Base-by-base conservation (phyloP, 441 rosid genomes). In the Arabidopsis lyrata region DNA sequence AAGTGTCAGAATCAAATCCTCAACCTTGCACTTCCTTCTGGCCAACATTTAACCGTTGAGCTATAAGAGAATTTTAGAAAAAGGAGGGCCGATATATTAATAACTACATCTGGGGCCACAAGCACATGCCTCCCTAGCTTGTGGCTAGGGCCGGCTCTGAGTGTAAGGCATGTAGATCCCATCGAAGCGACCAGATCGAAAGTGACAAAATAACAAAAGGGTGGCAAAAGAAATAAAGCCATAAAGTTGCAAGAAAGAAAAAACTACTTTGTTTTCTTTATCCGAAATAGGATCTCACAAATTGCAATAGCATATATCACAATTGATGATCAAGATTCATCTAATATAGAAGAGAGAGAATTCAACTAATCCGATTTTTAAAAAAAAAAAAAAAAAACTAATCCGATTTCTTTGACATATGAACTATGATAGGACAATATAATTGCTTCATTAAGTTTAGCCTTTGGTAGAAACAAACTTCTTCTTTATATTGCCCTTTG, bases 101-200 rank as follows among this genome's bases (percentile, higher is more conserved):
- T n/a, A n/a, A n/a, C n/a, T n/a, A n/a, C n/a, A n/a, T n/a, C n/a
- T n/a, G n/a, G n/a, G n/a, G n/a, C n/a, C n/a, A n/a, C n/a, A n/a
- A n/a, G n/a, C n/a, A n/a, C n/a, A n/a, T n/a, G n/a, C n/a, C n/a
- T n/a, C n/a, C n/a, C n/a, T n/a, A n/a, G n/a, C n/a, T n/a, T n/a
- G n/a, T n/a, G n/a, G n/a, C n/a, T n/a, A n/a, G n/a, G n/a, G n/a
- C n/a, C n/a, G n/a, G n/a, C n/a, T n/a, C n/a, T n/a, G n/a, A 52
- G 77, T 72, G 77, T 66, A 58, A 35, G 50, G 57, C 73, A 45
- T 72, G 77, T 72, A 50, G 77, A 77, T 72, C 81, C 81, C 77
- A 77, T 72, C 65, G 16, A 59, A 8, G 69, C 77, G 77, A 77
- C 80, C 76, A 65, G 63, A 70, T 71, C 72, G 72, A 70, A 70